A percentile compares a stretch with the other conserved stretches of the same genome.
Evolutionary conservation across 495 filamentous ascomycete species (phyloP).

Genomic region (Cercophora scortea): DNA sequence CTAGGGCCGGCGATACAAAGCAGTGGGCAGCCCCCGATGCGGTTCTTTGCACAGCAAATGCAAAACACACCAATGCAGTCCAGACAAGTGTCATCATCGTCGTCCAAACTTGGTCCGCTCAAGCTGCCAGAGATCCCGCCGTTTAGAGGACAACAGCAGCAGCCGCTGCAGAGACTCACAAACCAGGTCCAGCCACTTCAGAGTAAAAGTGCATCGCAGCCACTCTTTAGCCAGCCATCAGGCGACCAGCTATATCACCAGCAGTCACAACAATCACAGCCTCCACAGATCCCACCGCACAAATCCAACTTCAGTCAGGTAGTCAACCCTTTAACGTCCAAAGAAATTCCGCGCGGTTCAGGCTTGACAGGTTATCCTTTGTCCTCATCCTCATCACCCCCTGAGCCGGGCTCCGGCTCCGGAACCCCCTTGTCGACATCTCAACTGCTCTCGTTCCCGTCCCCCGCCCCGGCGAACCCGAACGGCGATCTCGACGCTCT

Average conservation of each 20-base stretch:
- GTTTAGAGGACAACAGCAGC: conserved; percentile 34
- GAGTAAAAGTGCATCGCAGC: conserved; percentile 10
- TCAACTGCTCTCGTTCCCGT: conserved; percentile 26
- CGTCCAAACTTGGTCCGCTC: conserved; percentile 18
- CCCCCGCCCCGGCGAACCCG: conserved; percentile 35
- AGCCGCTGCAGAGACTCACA: conserved; percentile 20
- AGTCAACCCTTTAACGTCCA: conserved; percentile 12
- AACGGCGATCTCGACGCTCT: conserved; percentile 53
- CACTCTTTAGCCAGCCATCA: background rate
- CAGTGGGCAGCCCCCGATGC: conserved; percentile 10
- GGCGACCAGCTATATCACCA: conserved; percentile 1
- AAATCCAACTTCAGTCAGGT: background rate
- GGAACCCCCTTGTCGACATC: background rate
- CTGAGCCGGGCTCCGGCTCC: background rate
- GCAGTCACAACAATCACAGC: background rate
- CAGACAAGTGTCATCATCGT: conserved; percentile 16
- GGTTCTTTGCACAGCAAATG: background rate
- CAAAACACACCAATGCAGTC: conserved; percentile 9
- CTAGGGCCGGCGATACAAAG: conserved; percentile 20
- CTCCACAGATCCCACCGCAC: conserved; percentile 2
- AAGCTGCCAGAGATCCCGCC: conserved; percentile 48
- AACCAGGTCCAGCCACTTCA: conserved; percentile 16
- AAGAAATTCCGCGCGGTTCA: conserved; percentile 12
- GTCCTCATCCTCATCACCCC: conserved; percentile 4
- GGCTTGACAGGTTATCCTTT: background rate